These are phyloP conservation scores for Gynandropsis gynandra DNA, from an alignment of 345 rosid genomes.

Conservation along the genomic window DNA sequence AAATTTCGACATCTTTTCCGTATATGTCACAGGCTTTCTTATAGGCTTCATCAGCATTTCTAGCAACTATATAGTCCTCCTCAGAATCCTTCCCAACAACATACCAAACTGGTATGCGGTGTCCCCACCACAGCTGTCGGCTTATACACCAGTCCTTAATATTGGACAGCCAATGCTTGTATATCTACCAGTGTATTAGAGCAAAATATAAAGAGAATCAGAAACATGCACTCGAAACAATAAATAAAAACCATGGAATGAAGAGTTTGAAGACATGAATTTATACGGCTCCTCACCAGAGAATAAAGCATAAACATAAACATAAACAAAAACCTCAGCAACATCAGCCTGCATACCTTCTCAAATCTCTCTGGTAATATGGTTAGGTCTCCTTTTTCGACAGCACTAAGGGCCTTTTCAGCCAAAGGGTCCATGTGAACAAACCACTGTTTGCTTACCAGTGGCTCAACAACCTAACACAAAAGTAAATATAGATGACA, in stretches of 20 bases:
- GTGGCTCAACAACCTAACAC: slow-evolving; percentile 78
- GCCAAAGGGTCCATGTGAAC: slow-evolving; percentile 91
- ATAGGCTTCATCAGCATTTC: slow-evolving; percentile 70
- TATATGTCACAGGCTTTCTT: slow-evolving; percentile 63
- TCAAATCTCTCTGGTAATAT: slow-evolving; percentile 93
- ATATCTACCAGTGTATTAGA: slow-evolving; percentile 45
- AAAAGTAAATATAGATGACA: slow-evolving; percentile 19
- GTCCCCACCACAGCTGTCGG: slow-evolving; percentile 99
- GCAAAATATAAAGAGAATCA: slow-evolving; percentile 2
- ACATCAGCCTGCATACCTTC: slow-evolving; percentile 48
- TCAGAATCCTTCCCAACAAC: slow-evolving; percentile 74
- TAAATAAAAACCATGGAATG: slow-evolving; percentile 4
- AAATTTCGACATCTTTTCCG: slow-evolving; percentile 76
- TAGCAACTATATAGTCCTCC: slow-evolving; percentile 84
- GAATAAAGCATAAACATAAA: neutral
- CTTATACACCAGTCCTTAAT: slow-evolving; percentile 99
- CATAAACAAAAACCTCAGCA: slow-evolving; percentile 13
- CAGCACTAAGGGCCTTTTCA: slow-evolving; percentile 89
- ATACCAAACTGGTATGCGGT: slow-evolving; percentile 98
- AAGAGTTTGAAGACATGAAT: slow-evolving; percentile 10
- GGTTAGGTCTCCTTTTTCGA: slow-evolving; percentile 64
- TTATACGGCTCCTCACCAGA: too few relatives aligned
- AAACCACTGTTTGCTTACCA: slow-evolving; percentile 97
- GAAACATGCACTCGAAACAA: slow-evolving; percentile 11
- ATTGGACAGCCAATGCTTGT: slow-evolving; percentile 93